These are phyloP conservation scores for Cryptococcus jaspeensis DNA, from an alignment of 1,284 basidiomycete genomes.

Conservation along the genomic window DNA sequence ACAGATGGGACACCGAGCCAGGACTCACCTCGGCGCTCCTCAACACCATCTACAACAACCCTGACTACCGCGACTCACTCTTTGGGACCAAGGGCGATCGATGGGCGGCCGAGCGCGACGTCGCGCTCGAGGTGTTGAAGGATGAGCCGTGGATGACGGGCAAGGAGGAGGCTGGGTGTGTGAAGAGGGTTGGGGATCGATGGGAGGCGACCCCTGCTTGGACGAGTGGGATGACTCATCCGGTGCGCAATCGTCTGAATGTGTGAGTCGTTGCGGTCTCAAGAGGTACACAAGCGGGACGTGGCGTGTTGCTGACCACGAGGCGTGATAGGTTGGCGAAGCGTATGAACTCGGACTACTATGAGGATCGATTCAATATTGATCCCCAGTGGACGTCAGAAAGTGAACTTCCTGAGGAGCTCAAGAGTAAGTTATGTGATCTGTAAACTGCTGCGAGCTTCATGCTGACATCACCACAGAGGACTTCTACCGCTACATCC, in stretches of 20 bases:
- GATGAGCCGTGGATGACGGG: slow-evolving; percentile 11
- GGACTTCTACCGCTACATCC: background rate
- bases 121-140: slow-evolving; percentile 3
- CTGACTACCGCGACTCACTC: background rate
- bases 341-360: slow-evolving; percentile 3
- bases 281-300: no score
- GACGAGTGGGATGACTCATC: slow-evolving; percentile 2
- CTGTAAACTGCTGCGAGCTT: background rate
- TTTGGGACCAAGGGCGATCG: slow-evolving; percentile 1
- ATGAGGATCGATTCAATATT: background rate
- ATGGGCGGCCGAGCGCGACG: slow-evolving; percentile 1
- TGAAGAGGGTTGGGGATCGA: background rate
- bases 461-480: background rate
- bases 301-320: background rate
- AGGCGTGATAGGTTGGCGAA: background rate
- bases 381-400: background rate
- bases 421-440: background rate
- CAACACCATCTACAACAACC: background rate
- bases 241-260: slow-evolving; percentile 1
- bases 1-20: background rate
- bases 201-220: slow-evolving; percentile 3
- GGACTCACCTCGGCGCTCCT: background rate
- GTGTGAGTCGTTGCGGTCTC: slow-evolving; percentile 1
- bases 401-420: background rate
- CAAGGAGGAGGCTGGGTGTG: slow-evolving; percentile 4